Evolutionary conservation across 495 filamentous ascomycete genomes (phyloP).

Genomic region (Neurospora sp.): DNA sequence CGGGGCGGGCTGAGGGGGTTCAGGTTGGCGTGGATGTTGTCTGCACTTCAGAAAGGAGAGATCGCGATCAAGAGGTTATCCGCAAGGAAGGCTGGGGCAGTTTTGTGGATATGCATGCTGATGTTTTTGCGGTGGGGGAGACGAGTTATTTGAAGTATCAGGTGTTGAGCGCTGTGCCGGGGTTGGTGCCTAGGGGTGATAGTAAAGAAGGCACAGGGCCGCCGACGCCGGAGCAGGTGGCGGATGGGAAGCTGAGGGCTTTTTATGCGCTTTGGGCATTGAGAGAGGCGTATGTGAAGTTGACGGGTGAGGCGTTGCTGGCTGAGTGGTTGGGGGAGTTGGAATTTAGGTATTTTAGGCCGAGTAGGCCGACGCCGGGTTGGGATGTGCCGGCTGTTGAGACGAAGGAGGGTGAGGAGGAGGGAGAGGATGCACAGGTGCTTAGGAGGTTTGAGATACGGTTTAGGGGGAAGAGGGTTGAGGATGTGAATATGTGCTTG

Average conservation of each 20-base stretch:
- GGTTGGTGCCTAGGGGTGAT: slow-evolving; percentile 2
- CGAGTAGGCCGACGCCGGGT: slow-evolving; percentile 18
- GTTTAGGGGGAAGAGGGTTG: slow-evolving; percentile 26
- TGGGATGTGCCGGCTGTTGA: slow-evolving; percentile 11
- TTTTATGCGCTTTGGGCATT: slow-evolving; percentile 88
- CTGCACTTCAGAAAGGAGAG: slow-evolving; percentile 59
- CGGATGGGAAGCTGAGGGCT: slow-evolving; percentile 44
- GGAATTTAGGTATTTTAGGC: slow-evolving; percentile 27
- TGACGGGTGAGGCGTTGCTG: slow-evolving; percentile 80
- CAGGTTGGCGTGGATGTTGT: slow-evolving; percentile 62
- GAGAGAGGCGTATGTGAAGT: slow-evolving; percentile 88
- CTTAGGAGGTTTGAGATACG: slow-evolving; percentile 25
- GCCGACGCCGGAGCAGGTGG: slow-evolving; percentile 12
- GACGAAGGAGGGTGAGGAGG: slow-evolving; percentile 3
- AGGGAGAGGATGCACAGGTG: slow-evolving; percentile 16
- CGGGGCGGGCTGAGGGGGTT: slow-evolving; percentile 3
- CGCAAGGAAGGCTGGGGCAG: slow-evolving; percentile 43
- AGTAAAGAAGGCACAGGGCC: background rate
- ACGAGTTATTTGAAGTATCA: slow-evolving; percentile 27
- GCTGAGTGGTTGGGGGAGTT: slow-evolving; percentile 63
- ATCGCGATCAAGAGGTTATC: slow-evolving; percentile 38
- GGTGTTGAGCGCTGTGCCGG: slow-evolving; percentile 15
- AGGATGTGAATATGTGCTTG: slow-evolving; percentile 36
- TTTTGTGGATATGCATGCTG: slow-evolving; percentile 70
- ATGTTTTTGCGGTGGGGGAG: slow-evolving; percentile 54